phyloP scores from a whole-genome alignment of 768 basidiomycete genomes.

The Trametopsis cervina region DNA sequence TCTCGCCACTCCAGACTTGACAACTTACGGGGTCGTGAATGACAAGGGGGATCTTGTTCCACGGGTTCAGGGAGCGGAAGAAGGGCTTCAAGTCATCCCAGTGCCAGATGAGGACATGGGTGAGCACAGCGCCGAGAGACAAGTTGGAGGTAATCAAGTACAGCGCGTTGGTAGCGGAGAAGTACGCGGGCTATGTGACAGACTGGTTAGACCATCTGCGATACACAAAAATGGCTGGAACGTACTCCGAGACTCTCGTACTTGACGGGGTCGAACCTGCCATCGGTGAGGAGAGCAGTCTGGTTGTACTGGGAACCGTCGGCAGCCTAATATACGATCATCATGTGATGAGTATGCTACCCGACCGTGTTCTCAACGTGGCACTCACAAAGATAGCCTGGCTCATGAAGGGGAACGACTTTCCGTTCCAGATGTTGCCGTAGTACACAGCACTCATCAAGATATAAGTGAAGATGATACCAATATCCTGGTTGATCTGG shows the following conservation, averaged over 20 bases:
- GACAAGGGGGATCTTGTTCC: constrained; percentile 23
- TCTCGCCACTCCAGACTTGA: background rate
- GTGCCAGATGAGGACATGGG: constrained; percentile 31
- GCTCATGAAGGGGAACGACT: constrained; percentile 51
- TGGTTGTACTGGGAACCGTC: constrained; percentile 32
- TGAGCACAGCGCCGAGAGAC: constrained; percentile 27
- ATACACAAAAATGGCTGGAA: constrained; percentile 6
- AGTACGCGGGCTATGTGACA: constrained; percentile 26
- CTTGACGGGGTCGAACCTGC: constrained; percentile 22
- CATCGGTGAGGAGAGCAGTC: constrained; percentile 40
- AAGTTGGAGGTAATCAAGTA: constrained; percentile 29
- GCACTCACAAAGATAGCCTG: constrained; percentile 24
- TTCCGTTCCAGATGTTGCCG: constrained; percentile 49
- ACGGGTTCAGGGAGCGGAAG: constrained; percentile 27
- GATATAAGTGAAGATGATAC: constrained; percentile 28
- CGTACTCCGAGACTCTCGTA: constrained; percentile 21
- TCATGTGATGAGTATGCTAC: too few species aligned
- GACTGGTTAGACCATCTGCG: constrained; percentile 10
- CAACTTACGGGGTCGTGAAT: constrained; percentile 21
- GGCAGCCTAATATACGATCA: constrained; percentile 14
- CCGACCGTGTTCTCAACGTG: too few species aligned
- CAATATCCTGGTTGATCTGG: constrained; percentile 17
- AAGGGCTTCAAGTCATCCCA: constrained; percentile 30
- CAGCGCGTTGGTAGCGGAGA: constrained; percentile 30
- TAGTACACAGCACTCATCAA: constrained; percentile 25